These are phyloP conservation scores for Aeminium ludgeri DNA, from an alignment of 495 filamentous ascomycete genomes.

Conservation along the genomic window DNA sequence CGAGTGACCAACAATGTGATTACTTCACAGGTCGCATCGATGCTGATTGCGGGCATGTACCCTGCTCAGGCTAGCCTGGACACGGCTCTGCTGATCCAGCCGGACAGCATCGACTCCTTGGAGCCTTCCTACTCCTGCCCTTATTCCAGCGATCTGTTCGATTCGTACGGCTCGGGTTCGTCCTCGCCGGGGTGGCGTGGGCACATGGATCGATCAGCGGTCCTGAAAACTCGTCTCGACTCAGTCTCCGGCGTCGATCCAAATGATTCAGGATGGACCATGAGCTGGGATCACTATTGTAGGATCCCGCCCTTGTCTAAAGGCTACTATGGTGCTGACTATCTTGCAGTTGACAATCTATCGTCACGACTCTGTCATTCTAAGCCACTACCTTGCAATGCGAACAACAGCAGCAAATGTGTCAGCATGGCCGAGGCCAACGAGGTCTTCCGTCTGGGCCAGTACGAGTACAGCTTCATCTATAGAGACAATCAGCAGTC, in stretches of 20 bases:
- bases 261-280: slow-evolving; percentile 40
- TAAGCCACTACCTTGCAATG: slow-evolving; percentile 44
- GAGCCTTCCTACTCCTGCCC: slow-evolving; percentile 46
- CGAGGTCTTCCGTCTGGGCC: slow-evolving; percentile 46
- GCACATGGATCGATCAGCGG: slow-evolving; percentile 37
- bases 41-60: slow-evolving; percentile 46
- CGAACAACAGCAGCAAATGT: slow-evolving; percentile 33
- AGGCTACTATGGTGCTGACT: too few relatives aligned
- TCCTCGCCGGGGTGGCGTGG: slow-evolving; percentile 32
- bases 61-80: slow-evolving; percentile 10
- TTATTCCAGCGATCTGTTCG: slow-evolving; percentile 29
- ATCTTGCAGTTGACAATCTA: slow-evolving; percentile 38
- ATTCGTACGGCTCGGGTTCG: slow-evolving; percentile 31
- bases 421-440: slow-evolving; percentile 38
- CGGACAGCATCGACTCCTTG: slow-evolving; percentile 40
- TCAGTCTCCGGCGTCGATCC: slow-evolving; percentile 39
- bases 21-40: slow-evolving; percentile 52
- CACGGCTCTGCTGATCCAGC: slow-evolving; percentile 34
- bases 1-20: slow-evolving; percentile 55
- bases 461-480: slow-evolving; percentile 54
- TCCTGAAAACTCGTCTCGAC: slow-evolving; percentile 38
- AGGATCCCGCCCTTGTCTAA: too few relatives aligned
- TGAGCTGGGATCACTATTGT: slow-evolving; percentile 50
- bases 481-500: slow-evolving; percentile 42
- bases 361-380: slow-evolving; percentile 49